Conservation (phyloP, 345 rosid genomes). For the Gossypium australe region DNA sequence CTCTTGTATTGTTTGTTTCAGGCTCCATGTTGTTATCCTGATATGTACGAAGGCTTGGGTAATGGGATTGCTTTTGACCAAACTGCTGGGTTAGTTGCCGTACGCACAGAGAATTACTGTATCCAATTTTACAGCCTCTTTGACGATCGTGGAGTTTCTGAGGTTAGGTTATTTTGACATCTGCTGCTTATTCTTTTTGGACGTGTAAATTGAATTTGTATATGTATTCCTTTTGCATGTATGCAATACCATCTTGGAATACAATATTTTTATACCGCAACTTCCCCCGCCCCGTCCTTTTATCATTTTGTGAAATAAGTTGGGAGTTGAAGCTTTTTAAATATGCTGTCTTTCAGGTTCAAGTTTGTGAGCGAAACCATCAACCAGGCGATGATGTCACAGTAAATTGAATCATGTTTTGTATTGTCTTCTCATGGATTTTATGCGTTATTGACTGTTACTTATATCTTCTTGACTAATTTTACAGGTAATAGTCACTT, state of each 20-base stretch:
- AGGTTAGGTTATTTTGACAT: constrained; percentile 40
- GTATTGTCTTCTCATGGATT: neutral
- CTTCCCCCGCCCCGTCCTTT: neutral
- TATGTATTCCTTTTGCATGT: neutral
- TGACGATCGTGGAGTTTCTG: constrained; percentile 73
- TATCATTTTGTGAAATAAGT: neutral
- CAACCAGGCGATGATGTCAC: constrained; percentile 90
- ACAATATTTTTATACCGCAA: neutral
- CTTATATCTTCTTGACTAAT: constrained; percentile 16
- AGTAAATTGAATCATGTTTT: constrained; percentile 37
- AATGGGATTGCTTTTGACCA: constrained; percentile 61
- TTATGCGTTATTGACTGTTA: neutral
- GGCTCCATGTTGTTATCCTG: constrained; percentile 69
- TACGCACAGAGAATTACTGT: constrained; percentile 69
- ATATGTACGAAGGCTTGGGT: constrained; percentile 36
- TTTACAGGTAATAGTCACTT: constrained; percentile 65
- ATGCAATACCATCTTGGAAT: neutral
- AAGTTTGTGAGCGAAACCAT: constrained; percentile 95
- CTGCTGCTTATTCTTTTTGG: neutral
- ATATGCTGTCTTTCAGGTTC: constrained; percentile 47
- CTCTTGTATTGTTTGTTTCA: constrained; percentile 28
- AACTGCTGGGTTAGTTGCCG: constrained; percentile 66
- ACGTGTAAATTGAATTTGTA: neutral
- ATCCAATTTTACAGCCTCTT: constrained; percentile 82
- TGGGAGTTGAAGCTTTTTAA: constrained; percentile 14